Percentiles rank a stretch among this genome's conserved stretches.
These are phyloP conservation scores for Corymbia citriodora DNA, from an alignment of 441 rosid species.

Conservation along the genomic window DNA sequence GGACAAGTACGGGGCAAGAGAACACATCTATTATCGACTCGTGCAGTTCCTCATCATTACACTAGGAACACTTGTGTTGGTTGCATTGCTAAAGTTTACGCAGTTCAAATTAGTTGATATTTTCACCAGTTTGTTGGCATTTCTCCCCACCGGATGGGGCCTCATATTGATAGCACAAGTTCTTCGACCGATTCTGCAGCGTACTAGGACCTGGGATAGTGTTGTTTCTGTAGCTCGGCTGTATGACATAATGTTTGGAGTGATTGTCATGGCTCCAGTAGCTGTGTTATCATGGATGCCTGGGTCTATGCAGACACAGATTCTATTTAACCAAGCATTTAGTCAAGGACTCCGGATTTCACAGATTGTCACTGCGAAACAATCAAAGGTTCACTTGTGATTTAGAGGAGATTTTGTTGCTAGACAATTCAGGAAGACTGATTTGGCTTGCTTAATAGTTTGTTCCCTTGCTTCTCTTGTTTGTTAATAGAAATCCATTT, in stretches of 20 bases:
- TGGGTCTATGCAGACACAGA: constrained; percentile 91
- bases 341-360: constrained; percentile 89
- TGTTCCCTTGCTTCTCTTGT: background rate
- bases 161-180: constrained; percentile 67
- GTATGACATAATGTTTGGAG: constrained; percentile 73
- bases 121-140: constrained; percentile 83
- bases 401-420: background rate
- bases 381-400: constrained; percentile 39
- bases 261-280: constrained; percentile 72
- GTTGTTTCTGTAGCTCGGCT: constrained; percentile 73
- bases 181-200: constrained; percentile 46
- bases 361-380: constrained; percentile 79
- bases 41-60: constrained; percentile 72
- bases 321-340: constrained; percentile 85
- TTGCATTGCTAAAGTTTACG: constrained; percentile 62
- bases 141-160: constrained; percentile 93
- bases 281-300: constrained; percentile 92
- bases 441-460: background rate
- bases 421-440: background rate
- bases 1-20: constrained; percentile 61
- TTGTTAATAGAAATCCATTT: background rate
- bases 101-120: constrained; percentile 49
- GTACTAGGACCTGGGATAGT: constrained; percentile 40
- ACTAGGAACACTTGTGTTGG: constrained; percentile 34
- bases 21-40: constrained; percentile 74